Conservation (phyloP, 306 rosid species). For the Cicer chorassanicum region DNA sequence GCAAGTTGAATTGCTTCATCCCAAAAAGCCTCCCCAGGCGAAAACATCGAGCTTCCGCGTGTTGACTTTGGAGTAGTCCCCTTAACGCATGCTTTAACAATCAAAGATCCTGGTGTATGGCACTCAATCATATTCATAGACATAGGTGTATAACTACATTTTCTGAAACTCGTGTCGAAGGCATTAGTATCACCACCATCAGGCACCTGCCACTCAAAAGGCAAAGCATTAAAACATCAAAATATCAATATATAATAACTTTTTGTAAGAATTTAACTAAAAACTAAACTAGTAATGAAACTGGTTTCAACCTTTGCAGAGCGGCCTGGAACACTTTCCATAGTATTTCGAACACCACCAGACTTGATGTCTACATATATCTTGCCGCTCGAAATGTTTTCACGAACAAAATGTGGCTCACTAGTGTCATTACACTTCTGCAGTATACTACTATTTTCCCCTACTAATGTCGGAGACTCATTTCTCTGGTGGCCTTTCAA, state of each 20-base stretch:
- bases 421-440: constrained; percentile 50
- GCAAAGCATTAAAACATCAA: constrained; percentile 36
- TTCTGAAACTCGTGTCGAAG: constrained; percentile 60
- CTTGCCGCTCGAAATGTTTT: constrained; percentile 44
- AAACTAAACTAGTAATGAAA: constrained; percentile 30
- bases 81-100: constrained; percentile 52
- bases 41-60: constrained; percentile 78
- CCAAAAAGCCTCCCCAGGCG: constrained; percentile 98
- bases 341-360: constrained; percentile 47
- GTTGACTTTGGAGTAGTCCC: constrained; percentile 83
- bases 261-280: constrained; percentile 12
- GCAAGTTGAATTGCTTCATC: constrained; percentile 89
- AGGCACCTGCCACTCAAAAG: constrained; percentile 55
- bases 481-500: constrained; percentile 57
- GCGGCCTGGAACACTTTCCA: constrained; percentile 46
- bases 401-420: constrained; percentile 47
- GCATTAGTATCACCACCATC: constrained; percentile 43
- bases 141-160: constrained; percentile 66
- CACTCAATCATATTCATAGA: constrained; percentile 55
- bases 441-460: constrained; percentile 45
- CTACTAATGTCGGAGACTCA: constrained; percentile 45
- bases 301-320: constrained; percentile 43
- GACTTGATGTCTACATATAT: constrained; percentile 48
- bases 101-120: constrained; percentile 74
- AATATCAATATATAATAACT: constrained; percentile 10